phyloP scores from a whole-genome alignment of 2,329 filamentous ascomycete species.

The Apiospora koreana region DNA sequence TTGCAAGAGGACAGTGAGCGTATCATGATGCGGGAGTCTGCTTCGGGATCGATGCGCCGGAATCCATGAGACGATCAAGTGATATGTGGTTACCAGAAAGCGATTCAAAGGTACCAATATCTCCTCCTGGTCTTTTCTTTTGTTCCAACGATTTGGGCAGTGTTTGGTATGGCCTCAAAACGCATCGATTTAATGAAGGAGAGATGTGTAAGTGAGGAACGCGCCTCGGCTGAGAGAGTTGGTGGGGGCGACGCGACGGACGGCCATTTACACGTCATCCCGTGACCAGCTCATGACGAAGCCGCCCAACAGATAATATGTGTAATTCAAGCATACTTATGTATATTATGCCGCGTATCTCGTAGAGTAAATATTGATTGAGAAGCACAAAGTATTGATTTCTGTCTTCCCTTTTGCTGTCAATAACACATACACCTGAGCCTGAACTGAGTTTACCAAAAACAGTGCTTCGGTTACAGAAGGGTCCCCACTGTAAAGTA shows the following conservation, averaged over 20 bases:
- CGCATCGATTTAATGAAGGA: not conserved
- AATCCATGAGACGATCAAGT: not conserved
- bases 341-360: too few species aligned
- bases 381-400: too few species aligned
- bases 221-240: not conserved
- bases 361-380: too few species aligned
- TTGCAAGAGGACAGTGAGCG: not conserved
- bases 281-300: conserved; percentile 31
- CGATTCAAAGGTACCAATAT: not conserved
- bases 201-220: not conserved
- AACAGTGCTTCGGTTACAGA: not conserved
- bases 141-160: not conserved
- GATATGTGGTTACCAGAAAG: not conserved
- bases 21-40: not conserved
- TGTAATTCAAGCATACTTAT: too few species aligned
- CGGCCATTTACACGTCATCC: conserved; percentile 39
- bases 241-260: conserved; percentile 20
- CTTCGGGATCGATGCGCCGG: not conserved
- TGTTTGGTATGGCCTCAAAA: not conserved
- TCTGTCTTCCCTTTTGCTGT: not conserved
- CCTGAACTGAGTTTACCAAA: not conserved
- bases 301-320: not conserved
- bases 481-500: not conserved
- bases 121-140: not conserved
- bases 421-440: not conserved